Base-by-base conservation (phyloP, 2,329 filamentous ascomycete genomes). In the Pseudocercospora cruenta region DNA sequence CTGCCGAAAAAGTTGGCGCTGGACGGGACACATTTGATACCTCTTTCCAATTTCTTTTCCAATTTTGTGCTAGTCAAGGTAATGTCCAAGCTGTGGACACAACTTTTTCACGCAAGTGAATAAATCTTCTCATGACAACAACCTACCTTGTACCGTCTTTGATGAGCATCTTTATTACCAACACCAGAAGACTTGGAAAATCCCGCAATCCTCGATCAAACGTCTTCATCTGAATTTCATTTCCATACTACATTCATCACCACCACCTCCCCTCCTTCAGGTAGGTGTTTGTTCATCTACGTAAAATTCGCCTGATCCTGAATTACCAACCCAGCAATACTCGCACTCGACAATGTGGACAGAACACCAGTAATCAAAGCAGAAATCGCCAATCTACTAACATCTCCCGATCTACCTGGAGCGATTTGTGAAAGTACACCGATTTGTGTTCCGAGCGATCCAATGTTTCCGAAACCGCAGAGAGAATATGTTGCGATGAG, bases 401-500 rank as follows among this genome's bases (percentile, higher is more conserved):
- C 90, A 72, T 95, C 91, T 65, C 90, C 91, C 43, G 87, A 85
- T 53, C 92, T 87, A 3, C 84, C 83, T 0, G 93, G 92, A 0
- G 91, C 90, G 67, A 96, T 87, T 80, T 96, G 92, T 3, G 90
- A 87, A 60, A 96, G 85, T 65, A 96, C 92, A 82, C 93, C 93
- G 67, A 96, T 95, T 80, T 96, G 93, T 63, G 93, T 94, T 77
- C 93, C 93, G 57, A 96, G 86, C 31, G 92, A 94, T 62, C 91
- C 91, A 72, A 96, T 90, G 82, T 96, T 96, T 69, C 92, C 93
- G 71, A 80, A 81, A 65, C 84, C 84, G 79, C 92, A 96, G 70
- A 94, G 86, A 21, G 91, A 91, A 76, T 96, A 96, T 59, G 92
- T 96, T 54, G 90, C 91, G 75, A 96, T 96, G 70, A 96, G 85